Evolutionary conservation across 495 filamentous ascomycete genomes (phyloP), one percentile per base, ranked within the genome.

Genomic region (Paragyromitra xinjiangensis): DNA sequence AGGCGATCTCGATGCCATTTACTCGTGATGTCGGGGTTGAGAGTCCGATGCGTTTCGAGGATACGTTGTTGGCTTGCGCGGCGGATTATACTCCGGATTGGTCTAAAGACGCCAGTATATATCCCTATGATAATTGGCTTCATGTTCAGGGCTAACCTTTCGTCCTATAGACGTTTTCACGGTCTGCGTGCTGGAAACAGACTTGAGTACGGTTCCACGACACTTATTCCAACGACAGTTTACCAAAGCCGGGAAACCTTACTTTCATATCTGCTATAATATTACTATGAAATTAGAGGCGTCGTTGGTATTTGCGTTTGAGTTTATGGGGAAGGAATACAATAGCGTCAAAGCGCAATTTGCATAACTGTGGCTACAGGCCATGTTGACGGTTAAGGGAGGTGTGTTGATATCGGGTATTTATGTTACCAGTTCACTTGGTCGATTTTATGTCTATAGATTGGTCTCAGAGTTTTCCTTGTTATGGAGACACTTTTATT

Each of bases 271-370:
- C 59, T 89, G 91, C 67, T 93, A 92, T 74, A 91, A 89, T 11
- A 88, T 93, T n/a, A 89, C 92, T 81, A 92, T 93, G 91, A 89
- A 88, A 73, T 89, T 92, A 59, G 89, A 92, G 73, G 90, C 90
- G 0, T 89, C 89, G 16, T 75, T 93, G 69, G 87, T 90, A 12
- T 92, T 93, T 83, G 90, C 90, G 83, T 83, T 92, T 55, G 90
- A 90, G 83, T 90, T 92, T 50, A 90, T 92, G 78, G 90, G 91
- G 1, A 89, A 90, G 19, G 83, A 89, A 78, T 93, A 92, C 84
- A 90, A 90, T 22, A 83, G 87, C 71, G 89, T 92, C 14, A 87
- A 89, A 77, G 91, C 91, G 0, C 88, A 91, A 67, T 93, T 92
- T 82, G 87, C 91, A 75, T 88, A 67, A 16, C 5, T 1, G 34